Percentiles rank a stretch among this genome's conserved stretches.
Evolutionary conservation across 352 stramenopile genomes (phyloP).

Genomic region (Thalassiosira pacifica): DNA sequence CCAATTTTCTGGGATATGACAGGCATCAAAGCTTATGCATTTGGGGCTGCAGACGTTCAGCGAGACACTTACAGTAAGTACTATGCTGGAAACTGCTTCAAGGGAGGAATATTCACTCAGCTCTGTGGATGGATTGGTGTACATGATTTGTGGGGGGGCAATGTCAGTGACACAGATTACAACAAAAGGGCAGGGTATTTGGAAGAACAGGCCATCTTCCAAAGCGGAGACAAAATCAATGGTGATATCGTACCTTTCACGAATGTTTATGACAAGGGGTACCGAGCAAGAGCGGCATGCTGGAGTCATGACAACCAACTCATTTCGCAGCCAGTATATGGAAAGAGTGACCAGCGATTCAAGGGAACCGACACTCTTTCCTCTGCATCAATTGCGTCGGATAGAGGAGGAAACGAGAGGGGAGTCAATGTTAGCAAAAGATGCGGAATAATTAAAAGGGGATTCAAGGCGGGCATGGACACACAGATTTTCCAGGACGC

Average conservation of each 20-base stretch:
- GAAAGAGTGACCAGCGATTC: slow-evolving; percentile 48
- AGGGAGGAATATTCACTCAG: slow-evolving; percentile 51
- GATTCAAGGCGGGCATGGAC: slow-evolving; percentile 31
- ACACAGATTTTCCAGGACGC: slow-evolving; percentile 36
- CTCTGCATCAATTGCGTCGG: slow-evolving; percentile 50
- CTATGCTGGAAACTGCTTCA: slow-evolving; percentile 59
- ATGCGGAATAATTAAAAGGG: slow-evolving; percentile 29
- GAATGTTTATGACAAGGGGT: slow-evolving; percentile 61
- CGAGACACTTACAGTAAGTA: slow-evolving; percentile 51
- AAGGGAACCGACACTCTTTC: slow-evolving; percentile 24
- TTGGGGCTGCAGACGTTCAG: slow-evolving; percentile 38
- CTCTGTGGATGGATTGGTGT: slow-evolving; percentile 51
- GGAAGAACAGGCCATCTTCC: slow-evolving; percentile 46
- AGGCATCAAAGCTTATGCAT: slow-evolving; percentile 21
- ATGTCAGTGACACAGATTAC: slow-evolving; percentile 52
- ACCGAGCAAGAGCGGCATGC: slow-evolving; percentile 38
- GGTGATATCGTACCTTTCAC: slow-evolving; percentile 33
- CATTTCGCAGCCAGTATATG: slow-evolving; percentile 47
- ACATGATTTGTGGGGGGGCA: slow-evolving; percentile 28
- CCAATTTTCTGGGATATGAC: slow-evolving; percentile 47
- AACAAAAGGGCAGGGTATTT: slow-evolving; percentile 52
- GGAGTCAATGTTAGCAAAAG: slow-evolving; percentile 62
- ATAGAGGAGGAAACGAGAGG: slow-evolving; percentile 59
- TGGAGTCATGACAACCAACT: slow-evolving; percentile 39
- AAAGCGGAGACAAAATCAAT: slow-evolving; percentile 35